Conservation (phyloP, 176 grass and related monocot species). For the Juncus inflexus region DNA sequence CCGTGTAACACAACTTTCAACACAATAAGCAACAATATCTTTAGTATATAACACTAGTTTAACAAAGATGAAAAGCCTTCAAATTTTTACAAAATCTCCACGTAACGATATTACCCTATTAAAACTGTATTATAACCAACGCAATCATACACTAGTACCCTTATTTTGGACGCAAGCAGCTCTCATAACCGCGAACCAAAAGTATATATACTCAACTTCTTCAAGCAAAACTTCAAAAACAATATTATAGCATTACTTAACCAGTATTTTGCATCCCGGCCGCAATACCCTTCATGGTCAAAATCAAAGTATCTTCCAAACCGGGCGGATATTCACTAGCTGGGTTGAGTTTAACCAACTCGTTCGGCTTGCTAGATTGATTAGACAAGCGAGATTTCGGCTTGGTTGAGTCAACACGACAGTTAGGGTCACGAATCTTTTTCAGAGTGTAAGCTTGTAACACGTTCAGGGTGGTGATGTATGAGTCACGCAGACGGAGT, state of each 20-base stretch:
- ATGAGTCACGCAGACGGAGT: constrained; percentile 45
- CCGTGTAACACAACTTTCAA: too few relatives aligned
- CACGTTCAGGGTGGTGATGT: constrained; percentile 62
- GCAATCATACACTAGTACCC: too few relatives aligned
- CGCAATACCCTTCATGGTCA: constrained; percentile 86
- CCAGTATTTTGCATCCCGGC: constrained; percentile 84
- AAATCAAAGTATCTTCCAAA: constrained; percentile 69
- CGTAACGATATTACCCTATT: too few relatives aligned
- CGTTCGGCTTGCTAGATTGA: constrained; percentile 21
- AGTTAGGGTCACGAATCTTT: constrained; percentile 42
- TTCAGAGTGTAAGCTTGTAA: constrained; percentile 69
- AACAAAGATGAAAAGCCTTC: too few relatives aligned
- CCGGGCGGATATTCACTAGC: constrained; percentile 55
- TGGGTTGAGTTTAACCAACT: constrained; percentile 54
- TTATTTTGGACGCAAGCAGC: background rate
- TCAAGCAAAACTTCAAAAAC: background rate
- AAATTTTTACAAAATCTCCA: too few relatives aligned
- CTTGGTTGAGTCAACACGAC: constrained; percentile 19
- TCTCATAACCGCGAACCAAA: background rate
- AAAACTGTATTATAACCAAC: too few relatives aligned
- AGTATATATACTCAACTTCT: background rate
- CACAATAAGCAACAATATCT: too few relatives aligned
- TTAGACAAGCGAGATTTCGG: constrained; percentile 41
- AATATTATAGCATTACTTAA: constrained; percentile 13
- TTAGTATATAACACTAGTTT: too few relatives aligned